Percentiles rank a stretch among this genome's conserved stretches.
Conservation (phyloP, 176 grass and related monocot genomes). For the Phyllostachys edulis region DNA sequence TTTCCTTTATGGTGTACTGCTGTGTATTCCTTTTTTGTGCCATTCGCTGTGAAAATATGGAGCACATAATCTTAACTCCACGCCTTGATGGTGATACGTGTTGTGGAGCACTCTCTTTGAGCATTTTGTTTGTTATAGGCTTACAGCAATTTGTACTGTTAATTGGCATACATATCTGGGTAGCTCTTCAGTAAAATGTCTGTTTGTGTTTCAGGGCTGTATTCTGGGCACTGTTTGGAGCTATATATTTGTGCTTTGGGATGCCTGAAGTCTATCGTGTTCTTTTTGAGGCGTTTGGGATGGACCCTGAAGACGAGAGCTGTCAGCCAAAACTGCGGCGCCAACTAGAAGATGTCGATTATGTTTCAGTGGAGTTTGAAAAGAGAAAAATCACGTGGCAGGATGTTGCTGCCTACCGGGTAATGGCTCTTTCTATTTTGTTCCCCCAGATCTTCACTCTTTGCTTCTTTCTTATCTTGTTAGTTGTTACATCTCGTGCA, state of each 20-base stretch:
- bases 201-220: constrained; percentile 62
- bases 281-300: constrained; percentile 94
- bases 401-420: constrained; percentile 85
- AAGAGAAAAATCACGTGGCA: constrained; percentile 78
- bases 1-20: neutral
- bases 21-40: neutral
- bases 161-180: neutral
- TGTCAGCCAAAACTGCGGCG: constrained; percentile 90
- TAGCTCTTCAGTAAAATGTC: neutral
- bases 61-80: neutral
- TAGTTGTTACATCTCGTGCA: constrained; percentile 38
- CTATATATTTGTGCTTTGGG: constrained; percentile 98
- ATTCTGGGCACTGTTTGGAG: constrained; percentile 98
- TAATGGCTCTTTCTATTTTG: constrained; percentile 30
- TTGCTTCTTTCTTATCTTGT: constrained; percentile 12
- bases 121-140: neutral
- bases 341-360: constrained; percentile 96
- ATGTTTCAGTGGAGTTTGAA: constrained; percentile 98
- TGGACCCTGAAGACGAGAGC: constrained; percentile 86
- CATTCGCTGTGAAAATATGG: neutral
- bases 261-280: constrained; percentile 98
- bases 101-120: neutral
- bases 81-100: neutral
- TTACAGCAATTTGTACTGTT: neutral
- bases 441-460: neutral